Base-by-base conservation (phyloP, 768 basidiomycete species). In the Trichaptum fuscoviolaceum region DNA sequence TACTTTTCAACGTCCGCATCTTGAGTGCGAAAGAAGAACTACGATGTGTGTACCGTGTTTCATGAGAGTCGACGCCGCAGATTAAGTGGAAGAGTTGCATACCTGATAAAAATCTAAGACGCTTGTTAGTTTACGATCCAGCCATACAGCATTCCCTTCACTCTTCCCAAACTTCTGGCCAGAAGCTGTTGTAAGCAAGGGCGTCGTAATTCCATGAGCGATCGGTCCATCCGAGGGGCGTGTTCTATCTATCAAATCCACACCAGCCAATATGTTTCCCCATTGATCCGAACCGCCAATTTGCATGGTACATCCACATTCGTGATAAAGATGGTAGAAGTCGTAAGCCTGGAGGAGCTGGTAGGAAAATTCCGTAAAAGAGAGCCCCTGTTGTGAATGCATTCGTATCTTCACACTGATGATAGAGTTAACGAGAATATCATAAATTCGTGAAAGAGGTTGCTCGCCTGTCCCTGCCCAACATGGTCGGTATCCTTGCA, bases 141-240 rank as follows among this genome's bases (percentile, higher is more conserved):
- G 79, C 92, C 96, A 98, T 1, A 99, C 79, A 1, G 96, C 96
- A 71, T 98, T 99, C 2, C 96, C 96, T 0, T 93, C 91, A 70
- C 92, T 95, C 82, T 99, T 99, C 7, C 96, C 97, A 76, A 99
- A 96, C 79, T 99, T 99, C 73, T 93, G 91, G 0, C 97, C 97
- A 0, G 84, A 83, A 0, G 92, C 82, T 0, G 93, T 96, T 12
- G 95, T 96, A 57, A 99, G 82, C 26, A 99, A 80, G n/a, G 96
- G 96, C 1, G 96, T 95, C 0, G 96, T 98, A 62, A 99, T 76
- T 1, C 95, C 96, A 73, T 84, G 96, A 7, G 86, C 91, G 20
- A 52, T 52, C 42, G 42, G 42, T 15, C 42, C 10, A 26, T 76
- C 69, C 18, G 65, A 62, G 7, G 59, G 23, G 69, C 67, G 23